Evolutionary conservation across 805 yeast species (phyloP).

Genomic region (Cyberlindnera xylosilytica): DNA sequence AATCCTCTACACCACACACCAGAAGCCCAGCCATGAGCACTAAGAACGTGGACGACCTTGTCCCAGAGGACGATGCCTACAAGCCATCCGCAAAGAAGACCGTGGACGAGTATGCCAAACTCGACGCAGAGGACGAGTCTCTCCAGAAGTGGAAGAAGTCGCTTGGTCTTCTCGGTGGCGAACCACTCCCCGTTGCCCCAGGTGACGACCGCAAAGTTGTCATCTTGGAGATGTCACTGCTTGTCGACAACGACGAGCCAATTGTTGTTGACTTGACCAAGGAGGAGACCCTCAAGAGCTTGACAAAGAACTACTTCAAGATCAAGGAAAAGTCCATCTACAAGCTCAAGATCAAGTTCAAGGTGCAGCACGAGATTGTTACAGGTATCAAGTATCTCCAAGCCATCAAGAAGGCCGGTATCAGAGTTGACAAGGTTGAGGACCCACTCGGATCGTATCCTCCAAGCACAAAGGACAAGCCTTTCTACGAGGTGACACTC

Average conservation of each 20-base stretch:
- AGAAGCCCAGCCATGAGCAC: constrained; percentile 11
- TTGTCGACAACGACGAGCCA: constrained; percentile 67
- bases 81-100: constrained; percentile 60
- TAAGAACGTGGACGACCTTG: constrained; percentile 45
- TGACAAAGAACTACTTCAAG: constrained; percentile 61
- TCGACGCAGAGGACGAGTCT: constrained; percentile 90
- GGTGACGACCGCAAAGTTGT: constrained; percentile 73
- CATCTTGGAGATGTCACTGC: constrained; percentile 68
- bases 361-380: constrained; percentile 86
- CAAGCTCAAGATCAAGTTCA: constrained; percentile 68
- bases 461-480: constrained; percentile 79
- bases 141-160: constrained; percentile 90
- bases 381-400: constrained; percentile 88
- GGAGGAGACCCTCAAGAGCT: constrained; percentile 50
- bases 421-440: constrained; percentile 79
- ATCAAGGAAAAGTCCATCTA: constrained; percentile 78
- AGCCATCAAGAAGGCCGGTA: constrained; percentile 81
- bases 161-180: constrained; percentile 65
- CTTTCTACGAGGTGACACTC: constrained; percentile 62
- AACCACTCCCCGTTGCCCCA: constrained; percentile 62
- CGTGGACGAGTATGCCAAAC: constrained; percentile 72
- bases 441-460: constrained; percentile 91
- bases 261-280: constrained; percentile 68
- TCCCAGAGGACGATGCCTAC: constrained; percentile 62
- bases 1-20: too few species aligned